Evolutionary conservation across 164 flowering plant species (phyloP), one percentile per base, ranked within the genome.

Genomic region (Macadamia tetraphylla): DNA sequence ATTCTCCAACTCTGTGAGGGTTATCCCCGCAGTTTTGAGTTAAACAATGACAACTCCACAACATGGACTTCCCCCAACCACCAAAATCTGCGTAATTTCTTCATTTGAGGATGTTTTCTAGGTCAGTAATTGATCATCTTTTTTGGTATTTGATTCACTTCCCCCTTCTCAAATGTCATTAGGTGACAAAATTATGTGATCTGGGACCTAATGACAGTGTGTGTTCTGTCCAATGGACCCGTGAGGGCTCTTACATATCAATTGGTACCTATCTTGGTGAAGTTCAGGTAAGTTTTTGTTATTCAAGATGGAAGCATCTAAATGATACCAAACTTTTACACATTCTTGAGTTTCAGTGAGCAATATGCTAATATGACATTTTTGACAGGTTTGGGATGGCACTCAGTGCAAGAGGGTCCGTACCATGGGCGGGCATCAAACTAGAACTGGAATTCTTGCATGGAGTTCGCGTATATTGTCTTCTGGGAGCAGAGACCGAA

Each of bases 141-240:
- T 9, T 49, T 51, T 1, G 57, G 18, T 56, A 3, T 72, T 35
- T 23, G 44, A 31, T 6, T 9, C 6, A 52, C 64, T 18, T 11
- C 32, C 7, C 23, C 5, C 40, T 35, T 35, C 5, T 2, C 40
- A 35, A 35, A 31, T 48, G 32, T 65, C 68, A 29, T 56, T 80
- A 92, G 99, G 99, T 92, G 66, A 95, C 97, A 6, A 95, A 84
- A 75, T 72, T 95, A 77, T 95, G 99, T 75, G 99, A 95, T 65
- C 77, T 95, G 80, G 99, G 94, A 53, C 98, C 96, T 40, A 81
- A 63, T 60, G 98, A 92, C 58, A 75, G 96, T 58, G 94, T 95
- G 6, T 85, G 92, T 75, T 85, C 98, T 0, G 90, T 95, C 30
- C 99, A 95, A 63, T 95, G 99, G 99, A 95, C 98, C 14, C 77